phyloP scores from a whole-genome alignment of 1,284 basidiomycete species.

The Apiotrichum laibachii region DNA sequence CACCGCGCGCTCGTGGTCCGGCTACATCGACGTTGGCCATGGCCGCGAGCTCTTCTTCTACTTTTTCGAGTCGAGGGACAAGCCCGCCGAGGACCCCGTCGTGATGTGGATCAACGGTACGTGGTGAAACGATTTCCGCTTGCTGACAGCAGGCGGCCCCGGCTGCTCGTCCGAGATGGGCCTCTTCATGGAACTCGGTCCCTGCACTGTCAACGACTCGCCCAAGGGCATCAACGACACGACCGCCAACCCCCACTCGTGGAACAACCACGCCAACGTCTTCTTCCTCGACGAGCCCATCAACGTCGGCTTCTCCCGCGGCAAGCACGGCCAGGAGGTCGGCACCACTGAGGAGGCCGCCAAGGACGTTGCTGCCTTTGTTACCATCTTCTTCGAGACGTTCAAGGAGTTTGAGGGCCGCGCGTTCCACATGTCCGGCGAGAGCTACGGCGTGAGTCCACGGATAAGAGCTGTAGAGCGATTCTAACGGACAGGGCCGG shows the following conservation, averaged over 20 bases:
- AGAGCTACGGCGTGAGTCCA: slow-evolving; percentile 51
- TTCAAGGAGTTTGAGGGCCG: slow-evolving; percentile 65
- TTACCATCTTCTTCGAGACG: slow-evolving; percentile 70
- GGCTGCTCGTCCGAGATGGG: slow-evolving; percentile 54
- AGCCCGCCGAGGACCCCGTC: slow-evolving; percentile 59
- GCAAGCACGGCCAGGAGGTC: slow-evolving; percentile 62
- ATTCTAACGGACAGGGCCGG: slow-evolving; percentile 58
- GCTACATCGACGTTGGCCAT: slow-evolving; percentile 63
- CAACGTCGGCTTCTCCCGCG: slow-evolving; percentile 67
- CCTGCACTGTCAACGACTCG: slow-evolving; percentile 46
- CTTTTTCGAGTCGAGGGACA: slow-evolving; percentile 72
- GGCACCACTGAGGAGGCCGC: slow-evolving; percentile 68
- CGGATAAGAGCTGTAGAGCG: not conserved
- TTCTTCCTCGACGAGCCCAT: slow-evolving; percentile 54
- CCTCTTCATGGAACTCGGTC: slow-evolving; percentile 56
- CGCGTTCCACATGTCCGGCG: slow-evolving; percentile 65
- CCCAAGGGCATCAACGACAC: slow-evolving; percentile 47
- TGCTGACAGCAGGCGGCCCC: slow-evolving; percentile 31
- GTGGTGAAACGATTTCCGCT: not conserved
- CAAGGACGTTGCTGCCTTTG: slow-evolving; percentile 66
- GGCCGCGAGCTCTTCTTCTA: slow-evolving; percentile 75
- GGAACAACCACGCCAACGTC: slow-evolving; percentile 51
- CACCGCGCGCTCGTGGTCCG: slow-evolving; percentile 44
- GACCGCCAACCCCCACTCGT: slow-evolving; percentile 51
- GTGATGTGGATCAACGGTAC: slow-evolving; percentile 51